phyloP scores from a whole-genome alignment of 2,329 filamentous ascomycete species.

The Lachnellula cervina region DNA sequence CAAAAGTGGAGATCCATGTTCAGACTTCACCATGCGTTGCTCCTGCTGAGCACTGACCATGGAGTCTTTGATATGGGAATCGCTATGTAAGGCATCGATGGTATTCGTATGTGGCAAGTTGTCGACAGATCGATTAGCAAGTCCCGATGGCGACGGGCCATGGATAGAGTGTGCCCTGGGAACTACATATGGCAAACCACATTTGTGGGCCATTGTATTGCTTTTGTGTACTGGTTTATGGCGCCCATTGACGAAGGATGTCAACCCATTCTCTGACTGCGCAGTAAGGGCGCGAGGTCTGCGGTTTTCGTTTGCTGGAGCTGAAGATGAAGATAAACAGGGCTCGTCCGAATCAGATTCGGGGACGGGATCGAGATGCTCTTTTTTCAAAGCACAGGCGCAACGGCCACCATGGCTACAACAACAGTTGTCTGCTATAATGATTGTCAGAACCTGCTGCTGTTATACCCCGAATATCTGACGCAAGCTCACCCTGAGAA shows the following conservation, averaged over 20 bases:
- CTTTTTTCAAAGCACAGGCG: slow-evolving; percentile 61
- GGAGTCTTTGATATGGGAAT: slow-evolving; percentile 35
- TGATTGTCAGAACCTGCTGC: slow-evolving; percentile 30
- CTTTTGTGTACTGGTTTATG: slow-evolving; percentile 59
- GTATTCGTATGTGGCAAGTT: slow-evolving; percentile 38
- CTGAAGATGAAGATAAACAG: slow-evolving; percentile 34
- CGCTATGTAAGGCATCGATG: slow-evolving; percentile 36
- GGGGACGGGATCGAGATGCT: slow-evolving; percentile 57
- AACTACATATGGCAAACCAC: slow-evolving; percentile 53
- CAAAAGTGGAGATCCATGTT: slow-evolving; percentile 55
- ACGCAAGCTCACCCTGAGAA: slow-evolving; percentile 33
- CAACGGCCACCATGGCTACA: slow-evolving; percentile 66
- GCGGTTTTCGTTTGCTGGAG: slow-evolving; percentile 36
- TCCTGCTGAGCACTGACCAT: slow-evolving; percentile 36
- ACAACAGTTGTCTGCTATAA: slow-evolving; percentile 57
- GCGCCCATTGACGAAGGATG: slow-evolving; percentile 59
- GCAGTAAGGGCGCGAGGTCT: slow-evolving; percentile 57
- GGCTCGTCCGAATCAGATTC: slow-evolving; percentile 57
- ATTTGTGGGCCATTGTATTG: slow-evolving; percentile 56
- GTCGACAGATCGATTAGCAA: slow-evolving; percentile 44
- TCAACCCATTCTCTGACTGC: slow-evolving; percentile 53
- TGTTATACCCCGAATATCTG: slow-evolving; percentile 19
- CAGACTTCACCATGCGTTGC: slow-evolving; percentile 53
- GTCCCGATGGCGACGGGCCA: slow-evolving; percentile 42
- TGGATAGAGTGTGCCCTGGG: slow-evolving; percentile 54